Conservation (phyloP, 768 basidiomycete genomes). For the Tylopilus felleus region DNA sequence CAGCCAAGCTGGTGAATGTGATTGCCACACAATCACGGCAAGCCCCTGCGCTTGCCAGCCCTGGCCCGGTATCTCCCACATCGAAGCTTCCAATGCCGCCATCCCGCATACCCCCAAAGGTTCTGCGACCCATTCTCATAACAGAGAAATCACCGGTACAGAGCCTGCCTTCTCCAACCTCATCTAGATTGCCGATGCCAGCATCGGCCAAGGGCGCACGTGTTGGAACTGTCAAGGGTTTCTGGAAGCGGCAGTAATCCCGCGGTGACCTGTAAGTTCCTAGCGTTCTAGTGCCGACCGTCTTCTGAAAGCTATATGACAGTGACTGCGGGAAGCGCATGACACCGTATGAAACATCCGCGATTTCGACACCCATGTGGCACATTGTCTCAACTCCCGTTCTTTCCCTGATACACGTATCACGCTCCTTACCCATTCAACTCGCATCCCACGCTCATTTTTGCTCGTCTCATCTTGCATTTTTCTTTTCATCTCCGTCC, state of each 20-base stretch:
- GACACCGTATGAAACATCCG: conserved; percentile 5
- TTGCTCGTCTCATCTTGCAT: conserved; percentile 4
- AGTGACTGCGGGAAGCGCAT: conserved; percentile 1
- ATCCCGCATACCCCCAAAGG: conserved; percentile 10
- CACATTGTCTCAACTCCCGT: not conserved
- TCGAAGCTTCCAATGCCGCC: conserved; percentile 25
- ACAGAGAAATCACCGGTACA: conserved; percentile 9
- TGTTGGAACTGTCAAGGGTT: conserved; percentile 28
- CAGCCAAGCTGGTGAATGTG: conserved; percentile 29
- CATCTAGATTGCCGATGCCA: conserved; percentile 27
- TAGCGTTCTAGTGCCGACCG: not conserved
- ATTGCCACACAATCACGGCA: conserved; percentile 26
- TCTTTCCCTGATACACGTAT: not conserved
- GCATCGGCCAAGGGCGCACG: conserved; percentile 20
- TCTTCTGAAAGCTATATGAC: not conserved
- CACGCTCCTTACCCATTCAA: conserved; percentile 18
- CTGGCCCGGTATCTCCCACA: conserved; percentile 1
- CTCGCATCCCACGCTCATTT: conserved; percentile 14
- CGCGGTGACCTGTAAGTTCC: conserved; percentile 7
- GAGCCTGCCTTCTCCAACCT: not conserved
- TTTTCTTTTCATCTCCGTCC: conserved; percentile 16
- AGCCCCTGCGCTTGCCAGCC: not conserved
- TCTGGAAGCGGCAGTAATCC: conserved; percentile 28
- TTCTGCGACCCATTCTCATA: conserved; percentile 1
- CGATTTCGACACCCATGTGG: not conserved